phyloP scores from a whole-genome alignment of 2,329 filamentous ascomycete genomes.

The Hypoxylon sp. region DNA sequence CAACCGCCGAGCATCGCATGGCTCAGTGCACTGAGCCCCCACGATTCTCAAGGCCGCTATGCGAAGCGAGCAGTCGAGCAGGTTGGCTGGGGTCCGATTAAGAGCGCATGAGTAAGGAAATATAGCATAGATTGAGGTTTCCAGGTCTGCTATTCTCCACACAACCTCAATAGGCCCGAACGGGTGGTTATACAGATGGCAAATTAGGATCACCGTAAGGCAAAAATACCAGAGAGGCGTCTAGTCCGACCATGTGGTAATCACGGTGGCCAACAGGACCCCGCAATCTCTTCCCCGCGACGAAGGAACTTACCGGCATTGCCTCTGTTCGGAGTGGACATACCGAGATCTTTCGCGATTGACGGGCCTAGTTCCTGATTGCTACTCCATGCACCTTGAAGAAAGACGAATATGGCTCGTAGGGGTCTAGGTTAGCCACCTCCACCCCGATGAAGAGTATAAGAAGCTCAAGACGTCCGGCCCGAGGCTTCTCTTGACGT shows the following conservation, averaged over 20 bases:
- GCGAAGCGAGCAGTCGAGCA: slow-evolving; percentile 21
- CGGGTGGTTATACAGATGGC: slow-evolving; percentile 47
- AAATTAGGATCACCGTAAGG: slow-evolving; percentile 45
- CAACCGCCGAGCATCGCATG: slow-evolving; percentile 1
- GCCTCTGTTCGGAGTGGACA: slow-evolving; percentile 51
- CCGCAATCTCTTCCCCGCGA: slow-evolving; percentile 47
- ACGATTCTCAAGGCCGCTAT: slow-evolving; percentile 17
- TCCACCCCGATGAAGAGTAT: slow-evolving; percentile 44
- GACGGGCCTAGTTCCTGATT: slow-evolving; percentile 56
- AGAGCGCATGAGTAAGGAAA: slow-evolving; percentile 40
- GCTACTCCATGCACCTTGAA: slow-evolving; percentile 35
- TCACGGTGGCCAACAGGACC: slow-evolving; percentile 39
- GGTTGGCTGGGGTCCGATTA: slow-evolving; percentile 36
- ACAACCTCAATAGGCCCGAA: slow-evolving; percentile 50
- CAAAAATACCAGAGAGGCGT: slow-evolving; percentile 36
- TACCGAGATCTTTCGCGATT: slow-evolving; percentile 52
- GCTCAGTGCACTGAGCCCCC: slow-evolving; percentile 17
- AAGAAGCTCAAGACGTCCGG: slow-evolving; percentile 46
- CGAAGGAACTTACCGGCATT: slow-evolving; percentile 44
- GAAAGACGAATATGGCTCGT: slow-evolving; percentile 14
- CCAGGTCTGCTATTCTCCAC: slow-evolving; percentile 40
- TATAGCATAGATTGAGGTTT: slow-evolving; percentile 48
- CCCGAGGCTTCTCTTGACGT: slow-evolving; percentile 29
- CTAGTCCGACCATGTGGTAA: slow-evolving; percentile 46
- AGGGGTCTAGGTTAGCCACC: slow-evolving; percentile 13